Percentiles rank a stretch among this genome's conserved stretches.
phyloP scores from a whole-genome alignment of 495 filamentous ascomycete genomes.

The Pyronema domesticum region DNA sequence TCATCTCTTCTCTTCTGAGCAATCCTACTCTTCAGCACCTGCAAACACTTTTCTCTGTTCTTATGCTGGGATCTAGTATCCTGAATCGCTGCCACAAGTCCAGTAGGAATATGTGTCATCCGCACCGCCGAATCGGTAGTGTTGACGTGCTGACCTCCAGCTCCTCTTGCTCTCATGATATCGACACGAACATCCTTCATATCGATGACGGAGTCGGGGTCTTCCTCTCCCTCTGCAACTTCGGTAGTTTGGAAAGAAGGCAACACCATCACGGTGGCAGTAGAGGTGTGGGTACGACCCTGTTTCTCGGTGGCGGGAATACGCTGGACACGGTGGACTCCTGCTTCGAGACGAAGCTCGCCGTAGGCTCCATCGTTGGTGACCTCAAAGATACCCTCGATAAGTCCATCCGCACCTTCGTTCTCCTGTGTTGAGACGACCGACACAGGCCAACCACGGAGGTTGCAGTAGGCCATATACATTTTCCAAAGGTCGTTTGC shows the following conservation, averaged over 20 bases:
- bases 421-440: conserved; percentile 31
- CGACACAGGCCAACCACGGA: conserved; percentile 32
- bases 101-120: conserved; percentile 79
- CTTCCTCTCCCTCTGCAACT: conserved; percentile 31
- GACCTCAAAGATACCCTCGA: conserved; percentile 81
- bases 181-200: conserved; percentile 70
- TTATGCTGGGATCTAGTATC: conserved; percentile 78
- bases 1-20: conserved; percentile 67
- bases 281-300: conserved; percentile 83
- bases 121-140: conserved; percentile 92
- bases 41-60: conserved; percentile 77
- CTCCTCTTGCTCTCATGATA: conserved; percentile 78
- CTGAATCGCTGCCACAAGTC: conserved; percentile 73
- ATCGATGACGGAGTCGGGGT: conserved; percentile 75
- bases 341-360: conserved; percentile 64
- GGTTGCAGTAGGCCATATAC: conserved; percentile 65
- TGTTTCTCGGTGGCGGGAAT: conserved; percentile 78
- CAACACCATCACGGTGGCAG: conserved; percentile 76
- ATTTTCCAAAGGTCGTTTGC: conserved; percentile 72
- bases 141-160: conserved; percentile 95
- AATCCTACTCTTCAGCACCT: conserved; percentile 60
- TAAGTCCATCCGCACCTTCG: conserved; percentile 43
- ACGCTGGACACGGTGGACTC: conserved; percentile 87
- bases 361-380: conserved; percentile 59
- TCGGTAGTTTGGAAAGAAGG: conserved; percentile 55